Evolutionary conservation across 2,329 filamentous ascomycete genomes (phyloP).

Genomic region (Aspergillus carbonarius): DNA sequence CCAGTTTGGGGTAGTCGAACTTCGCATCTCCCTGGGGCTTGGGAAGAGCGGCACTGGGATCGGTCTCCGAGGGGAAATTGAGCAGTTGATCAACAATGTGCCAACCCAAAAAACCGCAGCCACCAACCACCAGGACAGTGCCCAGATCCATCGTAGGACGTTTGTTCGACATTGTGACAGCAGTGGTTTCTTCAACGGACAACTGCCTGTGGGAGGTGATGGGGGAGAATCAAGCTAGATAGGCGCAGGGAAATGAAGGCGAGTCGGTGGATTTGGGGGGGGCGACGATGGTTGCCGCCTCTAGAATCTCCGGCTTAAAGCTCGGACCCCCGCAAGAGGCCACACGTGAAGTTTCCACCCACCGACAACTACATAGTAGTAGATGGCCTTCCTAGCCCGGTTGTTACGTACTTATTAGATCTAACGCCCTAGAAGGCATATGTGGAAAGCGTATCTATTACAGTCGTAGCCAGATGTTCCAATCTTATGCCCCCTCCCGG

Average conservation of each 20-base stretch:
- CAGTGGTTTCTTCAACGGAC: not conserved
- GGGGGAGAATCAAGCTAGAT: conserved; percentile 1
- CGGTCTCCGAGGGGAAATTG: conserved; percentile 54
- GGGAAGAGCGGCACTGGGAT: conserved; percentile 38
- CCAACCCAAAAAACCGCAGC: conserved; percentile 81
- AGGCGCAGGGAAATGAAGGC: conserved; percentile 16
- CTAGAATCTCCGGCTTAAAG: conserved; percentile 7
- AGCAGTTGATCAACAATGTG: conserved; percentile 75
- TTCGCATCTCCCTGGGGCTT: conserved; percentile 36
- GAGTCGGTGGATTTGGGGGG: not conserved
- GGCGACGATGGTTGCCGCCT: not conserved
- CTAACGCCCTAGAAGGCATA: no score
- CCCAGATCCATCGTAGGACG: conserved; percentile 53
- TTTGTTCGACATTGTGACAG: conserved; percentile 29
- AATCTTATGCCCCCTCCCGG: no score
- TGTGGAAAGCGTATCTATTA: no score
- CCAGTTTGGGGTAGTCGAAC: conserved; percentile 38
- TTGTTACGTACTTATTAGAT: no score
- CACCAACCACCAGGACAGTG: conserved; percentile 74
- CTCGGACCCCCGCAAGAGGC: conserved; percentile 3
- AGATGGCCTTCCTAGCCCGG: no score
- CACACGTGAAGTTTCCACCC: not conserved
- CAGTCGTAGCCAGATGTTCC: no score
- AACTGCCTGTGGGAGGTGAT: not conserved
- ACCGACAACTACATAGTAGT: not conserved